Conservation (phyloP, 805 yeast species). For the Ogataea glucozyma region DNA sequence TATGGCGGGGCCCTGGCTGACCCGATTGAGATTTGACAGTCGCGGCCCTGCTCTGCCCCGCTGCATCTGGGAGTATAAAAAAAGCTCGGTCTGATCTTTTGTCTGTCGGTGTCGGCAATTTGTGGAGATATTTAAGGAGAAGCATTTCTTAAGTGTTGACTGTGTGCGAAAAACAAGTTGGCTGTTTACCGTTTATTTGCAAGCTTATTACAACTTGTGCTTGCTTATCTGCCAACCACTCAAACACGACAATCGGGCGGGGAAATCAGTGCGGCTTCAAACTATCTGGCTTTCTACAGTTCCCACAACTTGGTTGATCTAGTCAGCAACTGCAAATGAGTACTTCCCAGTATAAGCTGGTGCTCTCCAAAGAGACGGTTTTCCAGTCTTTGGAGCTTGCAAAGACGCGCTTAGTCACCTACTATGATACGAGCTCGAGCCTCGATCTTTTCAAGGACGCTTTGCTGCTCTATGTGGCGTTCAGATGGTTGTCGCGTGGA, state of each 20-base stretch:
- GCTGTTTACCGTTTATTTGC: no score
- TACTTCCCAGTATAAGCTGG: background rate
- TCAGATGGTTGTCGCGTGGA: conserved; percentile 5
- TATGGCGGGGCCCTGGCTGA: no score
- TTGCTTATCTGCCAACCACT: no score
- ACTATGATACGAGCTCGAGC: conserved; percentile 11
- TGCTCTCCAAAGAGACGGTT: background rate
- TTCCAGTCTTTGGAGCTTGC: background rate
- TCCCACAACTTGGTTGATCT: no score
- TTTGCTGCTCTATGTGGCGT: conserved; percentile 12
- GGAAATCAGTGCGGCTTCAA: no score
- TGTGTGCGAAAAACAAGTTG: no score
- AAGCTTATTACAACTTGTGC: no score
- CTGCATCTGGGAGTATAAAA: no score
- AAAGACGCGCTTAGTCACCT: background rate
- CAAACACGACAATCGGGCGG: no score
- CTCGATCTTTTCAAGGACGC: conserved; percentile 11
- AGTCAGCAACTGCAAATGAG: background rate
- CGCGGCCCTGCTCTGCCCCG: no score
- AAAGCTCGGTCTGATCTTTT: background rate
- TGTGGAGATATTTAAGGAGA: conserved; percentile 1
- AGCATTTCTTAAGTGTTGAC: background rate
- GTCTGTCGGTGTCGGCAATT: conserved; percentile 4
- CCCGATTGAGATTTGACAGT: no score
- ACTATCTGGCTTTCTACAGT: no score